These are phyloP conservation scores for Wickerhamomyces mucosus DNA, from an alignment of 805 yeast species.

Conservation along the genomic window DNA sequence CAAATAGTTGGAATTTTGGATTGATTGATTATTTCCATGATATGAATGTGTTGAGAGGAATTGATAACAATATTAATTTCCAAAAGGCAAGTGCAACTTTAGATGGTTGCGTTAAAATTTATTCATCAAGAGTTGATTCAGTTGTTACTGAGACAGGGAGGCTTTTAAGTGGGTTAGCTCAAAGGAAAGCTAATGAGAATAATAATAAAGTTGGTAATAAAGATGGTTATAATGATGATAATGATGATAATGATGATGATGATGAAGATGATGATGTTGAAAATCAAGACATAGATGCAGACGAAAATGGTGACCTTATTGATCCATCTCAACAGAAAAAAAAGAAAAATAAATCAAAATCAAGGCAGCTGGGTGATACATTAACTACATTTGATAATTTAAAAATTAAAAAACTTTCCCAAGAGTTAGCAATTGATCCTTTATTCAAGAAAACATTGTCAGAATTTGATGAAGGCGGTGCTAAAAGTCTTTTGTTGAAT, in stretches of 20 bases:
- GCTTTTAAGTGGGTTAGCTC: slow-evolving; percentile 60
- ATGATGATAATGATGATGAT: slow-evolving; percentile 12
- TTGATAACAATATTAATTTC: slow-evolving; percentile 71
- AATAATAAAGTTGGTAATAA: slow-evolving; percentile 16
- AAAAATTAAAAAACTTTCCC: slow-evolving; percentile 45
- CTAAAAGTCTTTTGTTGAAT: slow-evolving; percentile 58
- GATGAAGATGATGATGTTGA: slow-evolving; percentile 15
- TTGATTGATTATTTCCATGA: slow-evolving; percentile 89
- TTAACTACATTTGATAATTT: slow-evolving; percentile 42
- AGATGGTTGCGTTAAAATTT: slow-evolving; percentile 92
- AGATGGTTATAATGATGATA: slow-evolving; percentile 15
- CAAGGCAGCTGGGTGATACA: slow-evolving; percentile 31
- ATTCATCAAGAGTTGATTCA: slow-evolving; percentile 83
- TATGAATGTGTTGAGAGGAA: slow-evolving; percentile 61
- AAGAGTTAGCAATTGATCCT: slow-evolving; percentile 60
- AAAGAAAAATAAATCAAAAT: slow-evolving; percentile 19
- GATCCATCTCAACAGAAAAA: slow-evolving; percentile 5
- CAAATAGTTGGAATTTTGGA: slow-evolving; percentile 86
- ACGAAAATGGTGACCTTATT: slow-evolving; percentile 11
- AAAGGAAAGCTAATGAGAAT: slow-evolving; percentile 21
- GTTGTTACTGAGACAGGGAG: slow-evolving; percentile 87
- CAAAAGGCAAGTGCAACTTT: slow-evolving; percentile 86
- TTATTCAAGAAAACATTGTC: slow-evolving; percentile 65
- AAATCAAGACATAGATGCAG: slow-evolving; percentile 17
- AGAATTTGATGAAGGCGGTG: slow-evolving; percentile 79